Evolutionary conservation across 108 stramenopile genomes (phyloP).

Genomic region (Nitzschia putrida): DNA sequence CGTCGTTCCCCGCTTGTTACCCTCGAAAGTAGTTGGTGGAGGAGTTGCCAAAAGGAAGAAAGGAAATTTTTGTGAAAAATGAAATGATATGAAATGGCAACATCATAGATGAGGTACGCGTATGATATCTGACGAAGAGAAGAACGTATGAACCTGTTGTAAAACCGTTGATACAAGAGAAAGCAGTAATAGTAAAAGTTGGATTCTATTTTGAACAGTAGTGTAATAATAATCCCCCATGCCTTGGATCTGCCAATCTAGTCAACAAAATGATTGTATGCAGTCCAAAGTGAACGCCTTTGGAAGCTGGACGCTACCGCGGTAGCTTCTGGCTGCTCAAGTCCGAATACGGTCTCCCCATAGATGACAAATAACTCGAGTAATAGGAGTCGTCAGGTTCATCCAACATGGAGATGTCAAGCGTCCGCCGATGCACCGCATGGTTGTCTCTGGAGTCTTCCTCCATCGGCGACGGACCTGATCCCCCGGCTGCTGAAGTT

Average conservation of each 20-base stretch:
- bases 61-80: no score
- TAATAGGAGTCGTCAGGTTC: constrained; percentile 2
- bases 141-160: no score
- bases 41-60: no score
- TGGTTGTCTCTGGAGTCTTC: constrained; percentile 2
- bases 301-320: constrained; percentile 1
- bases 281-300: background rate
- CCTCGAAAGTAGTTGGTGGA: no score
- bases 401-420: background rate
- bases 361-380: constrained; percentile 1
- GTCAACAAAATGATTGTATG: background rate
- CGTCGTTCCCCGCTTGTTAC: no score
- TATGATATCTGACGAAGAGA: no score
- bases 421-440: constrained; percentile 9
- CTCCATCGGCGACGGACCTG: background rate
- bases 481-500: background rate
- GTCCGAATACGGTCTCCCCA: constrained; percentile 20
- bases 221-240: no score
- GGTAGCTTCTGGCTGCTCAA: constrained; percentile 5
- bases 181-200: no score
- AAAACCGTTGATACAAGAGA: no score
- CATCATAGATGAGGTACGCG: no score
- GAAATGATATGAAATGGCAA: no score
- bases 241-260: background rate
- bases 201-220: no score